Evolutionary conservation across 495 filamentous ascomycete species (phyloP).

Genomic region (Chaetomium tenue): DNA sequence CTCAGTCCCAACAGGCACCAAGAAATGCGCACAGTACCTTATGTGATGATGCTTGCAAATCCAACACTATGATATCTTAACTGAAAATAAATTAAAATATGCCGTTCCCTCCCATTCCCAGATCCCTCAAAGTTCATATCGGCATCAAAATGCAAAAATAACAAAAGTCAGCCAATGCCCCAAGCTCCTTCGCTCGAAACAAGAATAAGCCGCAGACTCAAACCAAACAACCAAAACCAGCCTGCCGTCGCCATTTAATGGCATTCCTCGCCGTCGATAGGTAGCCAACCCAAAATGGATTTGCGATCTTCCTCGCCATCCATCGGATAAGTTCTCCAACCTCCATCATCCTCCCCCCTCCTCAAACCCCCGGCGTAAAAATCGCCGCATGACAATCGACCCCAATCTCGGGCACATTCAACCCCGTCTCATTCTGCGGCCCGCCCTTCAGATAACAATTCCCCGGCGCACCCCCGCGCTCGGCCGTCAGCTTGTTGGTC

Average conservation of each 20-base stretch:
- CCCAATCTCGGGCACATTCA: constrained; percentile 34
- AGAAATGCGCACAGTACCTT: background rate
- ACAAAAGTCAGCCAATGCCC: background rate
- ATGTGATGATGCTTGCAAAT: no score
- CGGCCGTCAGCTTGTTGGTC: constrained; percentile 39
- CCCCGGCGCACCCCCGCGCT: constrained; percentile 35
- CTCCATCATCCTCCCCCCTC: no score
- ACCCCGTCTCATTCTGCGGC: constrained; percentile 35
- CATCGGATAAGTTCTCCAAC: background rate
- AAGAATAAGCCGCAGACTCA: background rate
- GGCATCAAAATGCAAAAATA: background rate
- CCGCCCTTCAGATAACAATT: constrained; percentile 50
- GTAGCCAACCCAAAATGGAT: no score
- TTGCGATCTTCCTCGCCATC: background rate
- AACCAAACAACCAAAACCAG: background rate
- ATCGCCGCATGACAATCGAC: constrained; percentile 32
- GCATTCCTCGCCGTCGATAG: background rate
- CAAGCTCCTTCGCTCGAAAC: background rate
- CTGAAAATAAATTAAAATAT: background rate
- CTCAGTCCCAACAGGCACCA: background rate
- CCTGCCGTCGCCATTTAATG: background rate
- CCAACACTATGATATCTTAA: no score
- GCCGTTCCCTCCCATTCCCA: background rate
- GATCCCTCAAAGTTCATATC: background rate
- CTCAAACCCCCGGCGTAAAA: constrained; percentile 8